phyloP scores from a whole-genome alignment of 1,284 basidiomycete genomes.

The Bjerkandera adusta region DNA sequence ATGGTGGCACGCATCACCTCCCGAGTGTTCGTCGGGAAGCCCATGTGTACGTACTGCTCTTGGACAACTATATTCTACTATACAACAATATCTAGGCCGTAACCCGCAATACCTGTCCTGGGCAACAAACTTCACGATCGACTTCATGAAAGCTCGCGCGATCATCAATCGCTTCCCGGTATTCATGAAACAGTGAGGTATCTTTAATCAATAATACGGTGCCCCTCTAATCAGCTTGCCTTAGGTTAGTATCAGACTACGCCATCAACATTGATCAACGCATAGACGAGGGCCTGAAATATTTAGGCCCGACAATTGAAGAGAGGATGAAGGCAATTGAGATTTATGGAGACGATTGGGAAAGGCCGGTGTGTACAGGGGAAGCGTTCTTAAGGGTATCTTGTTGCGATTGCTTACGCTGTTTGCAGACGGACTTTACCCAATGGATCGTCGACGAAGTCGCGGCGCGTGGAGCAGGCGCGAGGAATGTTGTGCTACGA shows the following conservation, averaged over 20 bases:
- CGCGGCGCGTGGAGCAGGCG: slow-evolving; percentile 28
- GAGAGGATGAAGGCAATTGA: slow-evolving; percentile 18
- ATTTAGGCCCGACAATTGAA: too few species aligned
- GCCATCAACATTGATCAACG: not conserved
- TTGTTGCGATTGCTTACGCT: too few species aligned
- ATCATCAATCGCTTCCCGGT: slow-evolving; percentile 13
- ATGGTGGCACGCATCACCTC: slow-evolving; percentile 10
- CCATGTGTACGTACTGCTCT: slow-evolving; percentile 3
- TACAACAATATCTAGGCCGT: slow-evolving; percentile 22
- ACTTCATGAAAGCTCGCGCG: slow-evolving; percentile 17
- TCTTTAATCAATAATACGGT: too few species aligned
- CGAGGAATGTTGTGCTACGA: slow-evolving; percentile 10
- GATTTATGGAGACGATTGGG: slow-evolving; percentile 36
- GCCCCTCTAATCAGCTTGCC: not conserved
- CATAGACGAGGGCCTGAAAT: too few species aligned
- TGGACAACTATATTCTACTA: too few species aligned
- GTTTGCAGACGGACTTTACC: slow-evolving; percentile 37
- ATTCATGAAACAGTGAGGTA: slow-evolving; percentile 22
- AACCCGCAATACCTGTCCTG: slow-evolving; percentile 19
- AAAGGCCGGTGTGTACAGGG: too few species aligned
- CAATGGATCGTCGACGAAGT: slow-evolving; percentile 44
- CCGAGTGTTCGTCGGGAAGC: slow-evolving; percentile 14
- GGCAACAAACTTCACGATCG: slow-evolving; percentile 18
- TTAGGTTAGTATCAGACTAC: not conserved
- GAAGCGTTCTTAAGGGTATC: too few species aligned